phyloP scores from a whole-genome alignment of 345 rosid species.

The Hirschfeldia incana region DNA sequence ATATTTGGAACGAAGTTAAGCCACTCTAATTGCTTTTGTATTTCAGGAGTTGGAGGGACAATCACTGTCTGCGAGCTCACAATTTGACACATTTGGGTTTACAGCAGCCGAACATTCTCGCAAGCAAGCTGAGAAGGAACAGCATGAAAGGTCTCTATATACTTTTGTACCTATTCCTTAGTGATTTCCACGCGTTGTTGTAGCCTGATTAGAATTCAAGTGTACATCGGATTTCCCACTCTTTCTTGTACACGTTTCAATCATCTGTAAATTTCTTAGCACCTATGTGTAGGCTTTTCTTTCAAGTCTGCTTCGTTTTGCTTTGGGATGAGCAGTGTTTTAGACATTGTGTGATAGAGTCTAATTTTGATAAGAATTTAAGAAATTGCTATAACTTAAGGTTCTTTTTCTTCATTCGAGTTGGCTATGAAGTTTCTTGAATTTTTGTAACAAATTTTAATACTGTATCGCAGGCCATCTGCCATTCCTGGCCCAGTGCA shows the following conservation, averaged over 20 bases:
- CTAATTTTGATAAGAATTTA: background rate
- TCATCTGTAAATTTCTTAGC: constrained; percentile 19
- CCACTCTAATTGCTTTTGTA: constrained; percentile 19
- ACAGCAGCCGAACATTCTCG: constrained; percentile 87
- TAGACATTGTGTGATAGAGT: constrained; percentile 3
- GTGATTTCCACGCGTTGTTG: constrained; percentile 11
- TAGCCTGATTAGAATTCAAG: constrained; percentile 10
- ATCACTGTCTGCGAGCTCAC: constrained; percentile 69
- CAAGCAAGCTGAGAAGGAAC: constrained; percentile 88
- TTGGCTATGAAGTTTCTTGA: constrained; percentile 21
- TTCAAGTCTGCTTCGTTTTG: background rate
- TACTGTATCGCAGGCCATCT: constrained; percentile 67
- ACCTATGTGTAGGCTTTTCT: background rate
- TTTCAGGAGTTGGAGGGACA: constrained; percentile 81
- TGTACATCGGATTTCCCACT: background rate
- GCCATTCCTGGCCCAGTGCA: constrained; percentile 95
- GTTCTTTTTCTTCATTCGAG: background rate
- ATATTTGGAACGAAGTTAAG: background rate
- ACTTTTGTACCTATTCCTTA: constrained; percentile 17
- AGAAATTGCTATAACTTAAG: constrained; percentile 4
- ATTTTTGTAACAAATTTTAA: constrained; percentile 19
- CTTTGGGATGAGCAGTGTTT: background rate
- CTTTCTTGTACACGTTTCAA: background rate
- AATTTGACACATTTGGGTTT: constrained; percentile 98
- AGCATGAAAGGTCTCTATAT: constrained; percentile 61